Base-by-base conservation (phyloP, 306 rosid genomes). In the Echinosophora koreensis region DNA sequence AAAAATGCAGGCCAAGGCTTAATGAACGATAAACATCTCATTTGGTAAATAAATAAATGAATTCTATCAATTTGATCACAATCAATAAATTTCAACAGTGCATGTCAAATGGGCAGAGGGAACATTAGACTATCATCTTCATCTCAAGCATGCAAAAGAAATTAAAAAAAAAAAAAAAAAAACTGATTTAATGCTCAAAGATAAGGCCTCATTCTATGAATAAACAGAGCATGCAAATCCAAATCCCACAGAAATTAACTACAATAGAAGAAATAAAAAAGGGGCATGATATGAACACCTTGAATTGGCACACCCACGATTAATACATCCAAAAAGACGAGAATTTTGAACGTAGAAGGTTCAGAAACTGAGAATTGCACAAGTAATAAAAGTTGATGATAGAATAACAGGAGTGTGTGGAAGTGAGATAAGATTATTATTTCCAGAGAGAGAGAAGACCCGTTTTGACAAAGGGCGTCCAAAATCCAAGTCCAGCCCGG, bases 391-490 rank as follows among this genome's bases (percentile, higher is more conserved):
- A 60, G 3, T 39, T 10, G 9, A n/a, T 51, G 35, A 35, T 34
- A 66, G 51, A 4, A 54, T 4, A 56, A 73, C 50, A 55, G 30
- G 76, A 38, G 58, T 16, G 4, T 60, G 55, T 51, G 39, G 12
- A 56, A 72, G 49, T 16, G 74, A 47, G 30, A 42, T 41, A 50
- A 14, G 60, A 70, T 86, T 42, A 77, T 80, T 85, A 84, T n/a
- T n/a, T n/a, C 89, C 90, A 22, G 73, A 71, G 64, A 81, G 72
- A 82, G 76, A 71, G 82, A 67, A 71, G 86, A 79, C 74, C 87
- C 89, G 61, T 50, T 81, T 77, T 22, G 81, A 58, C 67, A 84
- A 86, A 82, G 83, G 82, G 82, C 63, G 75, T 5, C 61, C 18
- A 58, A 67, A 77, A 78, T 78, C 77, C 73, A 77, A 85, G 59